Conservation (phyloP, 2,329 filamentous ascomycete species). For the Aspergillus transmontanensis region DNA sequence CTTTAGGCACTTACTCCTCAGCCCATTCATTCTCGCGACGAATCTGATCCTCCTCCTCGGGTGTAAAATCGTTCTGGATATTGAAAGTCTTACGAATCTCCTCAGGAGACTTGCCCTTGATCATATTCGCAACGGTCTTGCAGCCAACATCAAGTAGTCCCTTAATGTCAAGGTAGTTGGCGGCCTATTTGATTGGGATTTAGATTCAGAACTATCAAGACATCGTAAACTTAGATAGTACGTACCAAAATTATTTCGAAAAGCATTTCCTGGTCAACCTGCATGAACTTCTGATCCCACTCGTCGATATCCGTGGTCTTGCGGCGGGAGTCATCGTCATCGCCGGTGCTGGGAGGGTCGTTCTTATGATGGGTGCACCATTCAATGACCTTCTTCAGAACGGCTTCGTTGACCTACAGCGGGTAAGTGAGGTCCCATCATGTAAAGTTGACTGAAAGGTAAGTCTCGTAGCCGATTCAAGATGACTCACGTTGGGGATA, state of each 20-base stretch:
- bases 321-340: constrained; percentile 92
- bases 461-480: background rate
- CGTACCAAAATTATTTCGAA: constrained; percentile 97
- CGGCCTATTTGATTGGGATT: constrained; percentile 61
- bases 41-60: constrained; percentile 98
- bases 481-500: constrained; percentile 62
- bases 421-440: constrained; percentile 3
- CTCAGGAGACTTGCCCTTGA: constrained; percentile 99
- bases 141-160: constrained; percentile 95
- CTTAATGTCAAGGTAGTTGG: constrained; percentile 99
- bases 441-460: background rate
- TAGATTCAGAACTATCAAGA: background rate
- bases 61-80: constrained; percentile 98
- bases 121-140: constrained; percentile 99
- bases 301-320: constrained; percentile 99
- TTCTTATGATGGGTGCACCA: constrained; percentile 96
- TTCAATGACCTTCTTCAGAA: constrained; percentile 94
- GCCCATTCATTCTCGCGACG: constrained; percentile 90
- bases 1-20: constrained; percentile 62
- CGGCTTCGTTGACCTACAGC: constrained; percentile 79
- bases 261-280: constrained; percentile 99
- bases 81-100: constrained; percentile 99
- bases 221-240: constrained; percentile 19
- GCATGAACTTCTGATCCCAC: constrained; percentile 99
- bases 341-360: constrained; percentile 77